Percentiles rank a stretch among this genome's conserved stretches.
Evolutionary conservation across 495 filamentous ascomycete genomes (phyloP).

Genomic region (Aspergillus ellipticus): DNA sequence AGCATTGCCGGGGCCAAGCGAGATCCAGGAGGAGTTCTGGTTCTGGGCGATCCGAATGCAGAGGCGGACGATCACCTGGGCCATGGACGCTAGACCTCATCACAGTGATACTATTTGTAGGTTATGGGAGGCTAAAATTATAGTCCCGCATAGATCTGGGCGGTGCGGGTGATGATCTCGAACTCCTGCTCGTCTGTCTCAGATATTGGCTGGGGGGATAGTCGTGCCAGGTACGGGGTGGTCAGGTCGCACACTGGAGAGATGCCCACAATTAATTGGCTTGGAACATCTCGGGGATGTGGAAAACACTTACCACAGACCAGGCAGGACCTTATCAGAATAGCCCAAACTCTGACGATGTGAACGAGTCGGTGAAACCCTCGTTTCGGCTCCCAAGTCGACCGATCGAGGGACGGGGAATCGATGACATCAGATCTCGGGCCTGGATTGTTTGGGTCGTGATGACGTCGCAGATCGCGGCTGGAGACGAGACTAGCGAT

Average conservation of each 20-base stretch:
- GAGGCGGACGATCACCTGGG: conserved; percentile 10
- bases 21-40: background rate
- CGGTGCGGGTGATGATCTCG: background rate
- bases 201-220: background rate
- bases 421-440: conserved; percentile 21
- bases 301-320: background rate
- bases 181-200: background rate
- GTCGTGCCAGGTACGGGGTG: too few relatives aligned
- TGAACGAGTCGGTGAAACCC: conserved; percentile 9
- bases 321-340: background rate
- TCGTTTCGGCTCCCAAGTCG: background rate
- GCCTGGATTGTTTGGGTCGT: background rate
- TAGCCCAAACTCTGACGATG: conserved; percentile 1
- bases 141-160: background rate
- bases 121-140: background rate
- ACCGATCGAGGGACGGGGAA: background rate
- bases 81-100: background rate
- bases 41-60: conserved; percentile 10
- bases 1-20: background rate
- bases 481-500: too few relatives aligned
- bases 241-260: background rate
- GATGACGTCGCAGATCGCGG: conserved; percentile 19
- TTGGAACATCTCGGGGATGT: background rate
- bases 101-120: background rate
- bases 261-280: background rate